A percentile compares a stretch with the other conserved stretches of the same genome.
These are phyloP conservation scores for Boletus edulis DNA, from an alignment of 768 basidiomycete genomes.

Conservation along the genomic window DNA sequence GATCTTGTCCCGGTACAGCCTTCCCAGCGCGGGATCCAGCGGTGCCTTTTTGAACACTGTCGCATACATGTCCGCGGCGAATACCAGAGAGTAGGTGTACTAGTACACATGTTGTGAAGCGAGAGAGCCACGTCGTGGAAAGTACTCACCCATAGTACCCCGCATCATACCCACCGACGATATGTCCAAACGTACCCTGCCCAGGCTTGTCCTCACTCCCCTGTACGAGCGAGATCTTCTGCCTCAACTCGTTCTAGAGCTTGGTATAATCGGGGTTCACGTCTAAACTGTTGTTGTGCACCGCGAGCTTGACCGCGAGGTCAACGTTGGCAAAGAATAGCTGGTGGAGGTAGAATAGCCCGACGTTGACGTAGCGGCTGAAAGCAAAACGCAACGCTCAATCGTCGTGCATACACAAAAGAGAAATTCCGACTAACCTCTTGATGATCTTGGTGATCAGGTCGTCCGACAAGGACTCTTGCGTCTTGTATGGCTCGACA, in stretches of 20 bases:
- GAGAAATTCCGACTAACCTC: constrained; percentile 43
- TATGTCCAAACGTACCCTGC: constrained; percentile 74
- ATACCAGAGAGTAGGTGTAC: constrained; percentile 73
- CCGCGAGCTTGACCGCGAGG: constrained; percentile 19
- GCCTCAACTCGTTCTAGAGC: constrained; percentile 73
- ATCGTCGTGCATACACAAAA: not conserved
- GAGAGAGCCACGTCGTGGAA: no score
- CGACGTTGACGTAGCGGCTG: constrained; percentile 78
- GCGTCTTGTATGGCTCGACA: constrained; percentile 81
- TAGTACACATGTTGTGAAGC: not conserved
- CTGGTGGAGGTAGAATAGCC: constrained; percentile 67
- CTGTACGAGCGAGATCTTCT: constrained; percentile 72
- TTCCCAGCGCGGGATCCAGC: constrained; percentile 63
- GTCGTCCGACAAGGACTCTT: constrained; percentile 65
- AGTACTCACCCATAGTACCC: constrained; percentile 59
- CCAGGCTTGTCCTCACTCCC: constrained; percentile 23
- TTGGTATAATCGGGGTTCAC: constrained; percentile 64
- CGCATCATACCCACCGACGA: constrained; percentile 70
- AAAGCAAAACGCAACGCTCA: not conserved
- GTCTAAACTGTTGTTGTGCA: constrained; percentile 41
- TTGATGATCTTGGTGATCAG: constrained; percentile 75
- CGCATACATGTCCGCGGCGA: constrained; percentile 58
- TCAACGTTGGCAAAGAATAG: constrained; percentile 63
- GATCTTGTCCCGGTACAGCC: constrained; percentile 73
- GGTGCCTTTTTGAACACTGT: constrained; percentile 81